Base-by-base conservation (phyloP, 495 filamentous ascomycete genomes). In the Tricharina praecox region DNA sequence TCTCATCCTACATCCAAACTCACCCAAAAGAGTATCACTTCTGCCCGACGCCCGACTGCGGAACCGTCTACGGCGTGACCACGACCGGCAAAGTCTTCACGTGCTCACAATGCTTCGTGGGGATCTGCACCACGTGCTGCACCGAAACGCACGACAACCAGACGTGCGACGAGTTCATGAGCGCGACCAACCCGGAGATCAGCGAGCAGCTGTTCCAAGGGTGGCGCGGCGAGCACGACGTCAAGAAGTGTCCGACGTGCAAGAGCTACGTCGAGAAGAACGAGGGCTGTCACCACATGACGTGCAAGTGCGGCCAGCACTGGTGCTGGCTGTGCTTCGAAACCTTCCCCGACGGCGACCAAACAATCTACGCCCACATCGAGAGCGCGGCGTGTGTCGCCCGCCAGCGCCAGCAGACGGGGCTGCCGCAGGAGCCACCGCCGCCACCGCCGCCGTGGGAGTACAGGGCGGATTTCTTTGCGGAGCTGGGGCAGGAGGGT, bases 291-390 rank as follows among this genome's bases (percentile, higher is more conserved):
- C 56, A 64, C 40, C 65, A 67, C 45, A 59, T 67, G 36, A 32
- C 18, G 1, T 67, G 65, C 25, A 39, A 18, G 5, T 67, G 64
- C 28, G 13, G 46, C 3, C 44, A 47, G 9, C 63, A 67, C 47
- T 55, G 67, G 8, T 67, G 64, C 30, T 67, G 65, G 64, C 28
- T 55, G 16, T 67, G 64, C 39, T 38, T 63, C 50, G 43, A 21
- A 8, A 43, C 49, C 2, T 62, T 59, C 30, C 11, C 40, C 4
- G 9, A 9, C 5, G 9, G 0, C 4, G 36, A 33, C n/a, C n/a
- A n/a, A n/a, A n/a, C n/a, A n/a, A n/a, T n/a, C n/a, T n/a, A n/a
- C n/a, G n/a, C n/a, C n/a, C n/a, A n/a, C 32, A 4, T 4, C 32
- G n/a, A n/a, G n/a, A n/a, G n/a, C n/a, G n/a, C n/a, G n/a, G n/a